Evolutionary conservation across 805 yeast genomes (phyloP).

Genomic region (Lachancea sp.): DNA sequence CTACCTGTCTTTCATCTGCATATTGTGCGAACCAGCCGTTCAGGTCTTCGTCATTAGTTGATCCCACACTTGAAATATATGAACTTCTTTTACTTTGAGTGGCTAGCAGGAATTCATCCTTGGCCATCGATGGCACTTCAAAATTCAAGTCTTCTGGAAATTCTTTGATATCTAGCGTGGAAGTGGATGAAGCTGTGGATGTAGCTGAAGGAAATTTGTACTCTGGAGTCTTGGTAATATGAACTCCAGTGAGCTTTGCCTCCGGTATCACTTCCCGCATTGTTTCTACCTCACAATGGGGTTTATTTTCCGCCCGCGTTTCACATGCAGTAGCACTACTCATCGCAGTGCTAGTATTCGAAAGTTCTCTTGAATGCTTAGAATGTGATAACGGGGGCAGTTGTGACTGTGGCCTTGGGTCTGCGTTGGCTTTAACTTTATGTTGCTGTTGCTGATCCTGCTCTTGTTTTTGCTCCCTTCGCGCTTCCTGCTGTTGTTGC

Average conservation of each 20-base stretch:
- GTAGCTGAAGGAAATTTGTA: conserved; percentile 10
- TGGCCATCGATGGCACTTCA: conserved; percentile 18
- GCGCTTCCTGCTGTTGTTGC: background rate
- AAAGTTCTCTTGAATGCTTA: conserved; percentile 9
- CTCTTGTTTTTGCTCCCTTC: background rate
- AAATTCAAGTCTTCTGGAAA: conserved; percentile 17
- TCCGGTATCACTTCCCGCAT: background rate
- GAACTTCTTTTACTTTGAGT: conserved; percentile 25
- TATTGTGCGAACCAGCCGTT: conserved; percentile 9
- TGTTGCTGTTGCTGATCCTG: background rate
- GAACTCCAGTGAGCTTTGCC: conserved; percentile 1
- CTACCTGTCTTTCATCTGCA: conserved; percentile 4
- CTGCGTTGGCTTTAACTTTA: background rate
- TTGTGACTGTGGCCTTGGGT: background rate
- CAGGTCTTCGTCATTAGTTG: conserved; percentile 8
- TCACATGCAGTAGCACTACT: conserved; percentile 18
- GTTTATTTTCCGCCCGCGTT: background rate
- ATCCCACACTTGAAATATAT: conserved; percentile 22
- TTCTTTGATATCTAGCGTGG: conserved; percentile 8
- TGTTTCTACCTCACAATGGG: background rate
- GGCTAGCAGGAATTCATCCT: conserved; percentile 20
- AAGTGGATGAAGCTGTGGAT: conserved; percentile 9
- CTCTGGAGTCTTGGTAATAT: conserved; percentile 9
- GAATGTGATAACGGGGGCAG: background rate
- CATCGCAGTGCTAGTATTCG: conserved; percentile 10